A percentile compares a stretch with the other conserved stretches of the same genome.
Evolutionary conservation across 306 rosid genomes (phyloP).

Genomic region (Acacia acuminata): DNA sequence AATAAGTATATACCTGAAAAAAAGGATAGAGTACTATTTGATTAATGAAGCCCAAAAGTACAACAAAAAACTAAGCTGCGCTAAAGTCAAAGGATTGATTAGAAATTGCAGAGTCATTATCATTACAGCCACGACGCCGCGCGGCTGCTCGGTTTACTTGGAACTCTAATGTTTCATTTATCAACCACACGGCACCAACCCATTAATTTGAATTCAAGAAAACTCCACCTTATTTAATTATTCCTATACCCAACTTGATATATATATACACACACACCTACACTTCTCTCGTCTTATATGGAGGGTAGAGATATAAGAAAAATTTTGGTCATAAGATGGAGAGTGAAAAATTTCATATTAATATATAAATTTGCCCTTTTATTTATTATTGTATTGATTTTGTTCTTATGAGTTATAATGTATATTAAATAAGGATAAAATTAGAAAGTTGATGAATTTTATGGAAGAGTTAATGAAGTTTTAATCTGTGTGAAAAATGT

Average conservation of each 20-base stretch:
- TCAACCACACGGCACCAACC: not conserved
- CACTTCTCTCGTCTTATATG: no score
- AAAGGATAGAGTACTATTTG: not conserved
- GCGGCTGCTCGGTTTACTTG: not conserved
- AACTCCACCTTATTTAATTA: not conserved
- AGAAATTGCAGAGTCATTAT: not conserved
- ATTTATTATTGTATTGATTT: no score
- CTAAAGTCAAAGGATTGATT: conserved; percentile 2
- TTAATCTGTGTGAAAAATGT: no score
- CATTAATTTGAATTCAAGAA: not conserved
- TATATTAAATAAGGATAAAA: no score
- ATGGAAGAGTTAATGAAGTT: no score
- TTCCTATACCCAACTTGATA: not conserved
- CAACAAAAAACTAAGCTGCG: not conserved
- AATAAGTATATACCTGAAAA: not conserved
- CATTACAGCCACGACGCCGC: not conserved
- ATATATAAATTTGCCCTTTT: no score
- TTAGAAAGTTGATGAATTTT: no score
- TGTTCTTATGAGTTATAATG: no score
- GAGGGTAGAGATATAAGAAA: no score
- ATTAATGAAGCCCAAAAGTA: not conserved
- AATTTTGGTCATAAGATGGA: no score
- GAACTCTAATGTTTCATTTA: not conserved
- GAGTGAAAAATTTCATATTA: no score
- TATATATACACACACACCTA: no score